Evolutionary conservation across 768 basidiomycete species (phyloP), one percentile per base, ranked within the genome.

Genomic region (Agaricus subrufescens): DNA sequence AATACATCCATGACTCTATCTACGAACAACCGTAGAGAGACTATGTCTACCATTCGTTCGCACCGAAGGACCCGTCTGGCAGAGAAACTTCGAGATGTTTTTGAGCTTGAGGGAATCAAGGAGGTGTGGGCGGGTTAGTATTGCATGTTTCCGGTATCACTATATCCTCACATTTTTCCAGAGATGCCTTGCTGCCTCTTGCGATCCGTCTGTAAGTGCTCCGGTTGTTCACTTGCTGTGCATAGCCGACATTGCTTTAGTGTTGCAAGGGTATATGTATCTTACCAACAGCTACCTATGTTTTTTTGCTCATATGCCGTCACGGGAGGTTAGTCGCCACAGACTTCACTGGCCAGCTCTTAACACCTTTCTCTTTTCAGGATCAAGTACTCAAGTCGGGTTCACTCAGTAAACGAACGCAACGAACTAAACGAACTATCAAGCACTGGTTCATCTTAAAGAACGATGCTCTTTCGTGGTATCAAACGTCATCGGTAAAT

Each of bases 191-290:
- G 94, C 67, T 98, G 94, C 92, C 75, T 98, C 9, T 72, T 98
- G 56, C 84, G 93, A 50, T 93, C 91, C 49, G 84, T 95, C 61
- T 73, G 94, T 95, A 65, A 80, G 94, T 85, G 37, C 23, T 5
- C 12, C 38, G 11, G 30, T 49, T 27, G 56, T 9, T 50, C 19
- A 26, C 34, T 19, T 19, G 14, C 40, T 23, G 3, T 38, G 34
- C 45, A 52, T 9, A 38, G 45, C 45, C 61, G 55, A 52, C 31
- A 14, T 54, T 19, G 39, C 25, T 25, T 14, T 68, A 91, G 93
- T 98, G 60, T 78, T 99, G 31, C 96, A 99, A 71, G 96, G 96
- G 2, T 98, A 96, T 67, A 91, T 99, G 83, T 99, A 96, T 69
- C 76, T 98, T 48, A 98, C 96, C 1, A 91, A 91, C 63, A 85